Evolutionary conservation across 1,139 yeast species (phyloP).

Genomic region (Yueomyces sp.): DNA sequence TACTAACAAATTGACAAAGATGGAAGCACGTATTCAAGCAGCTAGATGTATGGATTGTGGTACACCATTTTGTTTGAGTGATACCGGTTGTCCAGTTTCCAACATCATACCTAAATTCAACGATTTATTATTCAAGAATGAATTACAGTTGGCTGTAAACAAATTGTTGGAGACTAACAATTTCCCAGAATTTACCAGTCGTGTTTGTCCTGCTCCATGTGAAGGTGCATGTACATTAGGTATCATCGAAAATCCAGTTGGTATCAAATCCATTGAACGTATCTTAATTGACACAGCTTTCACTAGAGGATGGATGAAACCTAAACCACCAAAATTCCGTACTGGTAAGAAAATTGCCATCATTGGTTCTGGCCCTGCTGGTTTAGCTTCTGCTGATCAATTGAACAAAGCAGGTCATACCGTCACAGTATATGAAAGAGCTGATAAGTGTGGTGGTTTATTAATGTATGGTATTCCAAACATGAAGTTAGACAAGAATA

Average conservation of each 20-base stretch:
- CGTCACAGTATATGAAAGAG: constrained; percentile 85
- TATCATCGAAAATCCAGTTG: constrained; percentile 88
- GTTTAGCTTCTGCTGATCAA: constrained; percentile 93
- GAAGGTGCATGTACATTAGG: constrained; percentile 97
- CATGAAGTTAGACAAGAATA: constrained; percentile 90
- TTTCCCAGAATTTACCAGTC: constrained; percentile 96
- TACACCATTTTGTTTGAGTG: constrained; percentile 97
- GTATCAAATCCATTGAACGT: constrained; percentile 91
- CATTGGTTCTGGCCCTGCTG: constrained; percentile 96
- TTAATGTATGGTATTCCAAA: constrained; percentile 99
- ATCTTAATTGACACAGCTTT: constrained; percentile 94
- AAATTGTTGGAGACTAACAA: constrained; percentile 91
- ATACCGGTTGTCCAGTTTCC: constrained; percentile 95
- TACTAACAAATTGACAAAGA: constrained; percentile 67
- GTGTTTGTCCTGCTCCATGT: constrained; percentile 99
- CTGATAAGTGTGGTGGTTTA: constrained; percentile 93
- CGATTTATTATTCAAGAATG: constrained; percentile 86
- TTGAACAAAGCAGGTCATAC: constrained; percentile 89
- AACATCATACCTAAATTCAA: constrained; percentile 97
- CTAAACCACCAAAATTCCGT: constrained; percentile 64
- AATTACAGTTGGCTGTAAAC: constrained; percentile 91
- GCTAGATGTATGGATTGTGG: constrained; percentile 99
- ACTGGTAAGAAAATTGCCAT: constrained; percentile 80
- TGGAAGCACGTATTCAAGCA: constrained; percentile 80
- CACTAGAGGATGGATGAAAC: constrained; percentile 92